Conservation (phyloP, 305 asterid genomes). For the Fraxinus xanthoxyloides region DNA sequence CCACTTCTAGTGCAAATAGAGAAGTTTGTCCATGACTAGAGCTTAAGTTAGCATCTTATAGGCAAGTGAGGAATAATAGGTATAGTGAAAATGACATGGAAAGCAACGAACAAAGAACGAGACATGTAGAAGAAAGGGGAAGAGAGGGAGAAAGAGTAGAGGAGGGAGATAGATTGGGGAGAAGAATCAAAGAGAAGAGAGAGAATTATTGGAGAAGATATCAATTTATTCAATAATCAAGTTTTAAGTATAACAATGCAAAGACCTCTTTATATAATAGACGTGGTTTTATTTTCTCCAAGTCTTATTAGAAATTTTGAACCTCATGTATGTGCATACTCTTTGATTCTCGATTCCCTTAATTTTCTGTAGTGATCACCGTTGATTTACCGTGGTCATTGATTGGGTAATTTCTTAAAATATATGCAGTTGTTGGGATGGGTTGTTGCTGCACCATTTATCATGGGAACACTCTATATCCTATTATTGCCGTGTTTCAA, state of each 20-base stretch:
- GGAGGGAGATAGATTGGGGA: too few relatives aligned
- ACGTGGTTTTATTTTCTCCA: background rate
- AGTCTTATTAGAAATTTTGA: background rate
- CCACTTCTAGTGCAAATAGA: background rate
- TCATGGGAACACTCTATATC: slow-evolving; percentile 55
- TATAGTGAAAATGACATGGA: background rate
- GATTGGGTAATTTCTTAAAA: background rate
- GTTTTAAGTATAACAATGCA: background rate
- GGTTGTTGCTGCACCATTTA: slow-evolving; percentile 73
- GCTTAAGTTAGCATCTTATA: background rate
- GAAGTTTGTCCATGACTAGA: background rate
- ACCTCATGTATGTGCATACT: background rate
- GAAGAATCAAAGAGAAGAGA: too few relatives aligned
- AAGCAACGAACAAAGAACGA: background rate
- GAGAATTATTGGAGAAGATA: too few relatives aligned
- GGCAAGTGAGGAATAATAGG: background rate
- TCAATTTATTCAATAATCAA: background rate
- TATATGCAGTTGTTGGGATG: slow-evolving; percentile 80
- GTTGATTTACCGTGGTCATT: background rate
- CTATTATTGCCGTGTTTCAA: slow-evolving; percentile 64
- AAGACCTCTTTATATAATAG: background rate
- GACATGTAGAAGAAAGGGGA: background rate
- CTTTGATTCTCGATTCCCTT: background rate
- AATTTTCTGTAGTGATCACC: background rate
- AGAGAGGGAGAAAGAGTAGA: background rate